Evolutionary conservation across 352 stramenopile genomes (phyloP).

Genomic region (Phytopythium mirpurense): DNA sequence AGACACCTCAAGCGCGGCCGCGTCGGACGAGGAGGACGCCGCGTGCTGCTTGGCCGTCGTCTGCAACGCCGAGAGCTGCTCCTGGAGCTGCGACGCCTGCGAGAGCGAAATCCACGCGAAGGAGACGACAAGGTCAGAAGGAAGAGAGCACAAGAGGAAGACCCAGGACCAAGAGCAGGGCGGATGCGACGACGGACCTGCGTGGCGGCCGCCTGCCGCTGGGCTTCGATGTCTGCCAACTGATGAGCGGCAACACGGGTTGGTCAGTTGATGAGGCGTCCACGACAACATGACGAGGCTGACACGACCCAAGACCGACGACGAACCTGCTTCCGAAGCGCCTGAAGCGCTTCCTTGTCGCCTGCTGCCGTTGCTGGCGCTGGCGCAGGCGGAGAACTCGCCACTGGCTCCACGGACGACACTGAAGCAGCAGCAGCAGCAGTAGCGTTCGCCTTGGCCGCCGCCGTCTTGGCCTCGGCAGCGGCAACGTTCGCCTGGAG

Average conservation of each 20-base stretch:
- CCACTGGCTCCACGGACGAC: neutral
- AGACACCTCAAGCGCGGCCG: constrained; percentile 33
- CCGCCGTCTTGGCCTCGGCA: constrained; percentile 5
- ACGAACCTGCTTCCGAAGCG: constrained; percentile 54
- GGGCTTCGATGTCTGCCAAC: constrained; percentile 28
- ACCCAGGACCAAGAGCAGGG: too few relatives aligned
- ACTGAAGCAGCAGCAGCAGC: neutral
- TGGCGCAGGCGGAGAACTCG: neutral
- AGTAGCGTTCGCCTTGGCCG: constrained; percentile 2
- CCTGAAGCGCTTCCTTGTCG: constrained; percentile 35
- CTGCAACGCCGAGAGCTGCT: constrained; percentile 28
- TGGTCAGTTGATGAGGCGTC: too few relatives aligned
- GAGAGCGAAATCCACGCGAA: too few relatives aligned
- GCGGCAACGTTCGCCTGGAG: constrained; percentile 9
- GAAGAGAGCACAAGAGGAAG: too few relatives aligned
- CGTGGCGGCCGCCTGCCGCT: constrained; percentile 34
- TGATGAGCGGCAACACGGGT: constrained; percentile 14
- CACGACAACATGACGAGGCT: too few relatives aligned
- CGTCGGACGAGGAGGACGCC: constrained; percentile 27
- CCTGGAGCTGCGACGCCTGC: constrained; percentile 58
- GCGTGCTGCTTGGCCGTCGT: constrained; percentile 18
- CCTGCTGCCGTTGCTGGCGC: neutral
- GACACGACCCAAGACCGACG: neutral
- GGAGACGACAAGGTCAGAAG: too few relatives aligned
- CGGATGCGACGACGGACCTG: constrained; percentile 29